Conservation (phyloP, 805 yeast species). For the Hanseniaspora occidentalis region DNA sequence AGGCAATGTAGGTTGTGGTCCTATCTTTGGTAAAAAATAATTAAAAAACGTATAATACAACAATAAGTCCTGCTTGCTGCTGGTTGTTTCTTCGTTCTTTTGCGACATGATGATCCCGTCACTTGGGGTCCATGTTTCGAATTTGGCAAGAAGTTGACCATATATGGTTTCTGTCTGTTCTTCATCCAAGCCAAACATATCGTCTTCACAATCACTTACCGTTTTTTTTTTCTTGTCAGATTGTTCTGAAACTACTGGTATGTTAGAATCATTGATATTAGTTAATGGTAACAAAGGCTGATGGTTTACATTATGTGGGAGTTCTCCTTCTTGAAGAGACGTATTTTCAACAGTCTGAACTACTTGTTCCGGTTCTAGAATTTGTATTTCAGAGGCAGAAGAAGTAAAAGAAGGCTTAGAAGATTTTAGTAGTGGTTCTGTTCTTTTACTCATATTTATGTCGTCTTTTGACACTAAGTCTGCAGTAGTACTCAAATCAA, state of each 20-base stretch:
- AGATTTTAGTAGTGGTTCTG: not conserved
- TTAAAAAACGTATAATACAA: conserved; percentile 12
- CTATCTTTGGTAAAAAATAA: conserved; percentile 13
- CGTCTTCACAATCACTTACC: conserved; percentile 6
- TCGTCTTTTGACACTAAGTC: too few species aligned
- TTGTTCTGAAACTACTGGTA: not conserved
- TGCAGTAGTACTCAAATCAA: too few species aligned
- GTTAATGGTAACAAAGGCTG: too few species aligned
- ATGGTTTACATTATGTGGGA: too few species aligned
- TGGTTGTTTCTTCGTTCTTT: conserved; percentile 2
- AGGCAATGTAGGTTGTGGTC: conserved; percentile 13
- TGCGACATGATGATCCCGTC: conserved; percentile 1
- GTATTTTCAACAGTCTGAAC: conserved; percentile 1
- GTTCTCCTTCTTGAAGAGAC: too few species aligned
- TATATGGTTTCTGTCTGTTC: conserved; percentile 6
- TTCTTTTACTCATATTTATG: not conserved
- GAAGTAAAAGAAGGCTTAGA: not conserved
- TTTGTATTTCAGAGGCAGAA: not conserved
- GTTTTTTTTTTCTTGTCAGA: conserved; percentile 2
- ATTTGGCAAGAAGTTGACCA: conserved; percentile 6
- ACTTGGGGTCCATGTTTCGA: conserved; percentile 4
- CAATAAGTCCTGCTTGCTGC: conserved; percentile 9
- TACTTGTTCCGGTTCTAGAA: not conserved
- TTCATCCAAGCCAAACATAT: conserved; percentile 6
- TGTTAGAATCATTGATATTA: too few species aligned